Evolutionary conservation across 768 basidiomycete species (phyloP).

Genomic region (Pleurotus cornucopiae): DNA sequence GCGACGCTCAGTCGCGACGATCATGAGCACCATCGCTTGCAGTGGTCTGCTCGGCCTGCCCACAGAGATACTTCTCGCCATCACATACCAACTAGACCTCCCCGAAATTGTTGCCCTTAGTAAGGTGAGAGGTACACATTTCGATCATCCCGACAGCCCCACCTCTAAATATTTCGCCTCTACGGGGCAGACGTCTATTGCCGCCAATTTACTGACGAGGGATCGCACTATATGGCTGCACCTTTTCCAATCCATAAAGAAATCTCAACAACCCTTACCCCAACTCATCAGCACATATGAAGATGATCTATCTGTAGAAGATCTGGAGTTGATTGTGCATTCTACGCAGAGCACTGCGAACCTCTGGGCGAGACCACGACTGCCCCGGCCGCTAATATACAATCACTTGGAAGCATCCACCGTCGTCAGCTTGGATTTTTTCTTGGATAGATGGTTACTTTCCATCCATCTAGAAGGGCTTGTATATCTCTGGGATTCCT

Average conservation of each 20-base stretch:
- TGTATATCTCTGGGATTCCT: constrained; percentile 4
- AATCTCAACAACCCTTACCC: not conserved
- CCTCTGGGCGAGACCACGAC: not conserved
- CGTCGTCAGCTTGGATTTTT: constrained; percentile 1
- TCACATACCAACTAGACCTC: too few species aligned
- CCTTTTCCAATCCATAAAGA: not conserved
- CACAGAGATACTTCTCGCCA: too few species aligned
- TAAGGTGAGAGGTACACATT: too few species aligned
- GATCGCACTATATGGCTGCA: not conserved
- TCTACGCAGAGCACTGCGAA: not conserved
- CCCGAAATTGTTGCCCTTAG: too few species aligned
- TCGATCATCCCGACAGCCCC: too few species aligned
- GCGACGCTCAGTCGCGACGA: too few species aligned
- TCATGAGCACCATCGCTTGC: too few species aligned
- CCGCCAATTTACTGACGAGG: not conserved
- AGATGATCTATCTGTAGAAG: not conserved
- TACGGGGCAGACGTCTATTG: not conserved
- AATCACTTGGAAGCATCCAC: not conserved
- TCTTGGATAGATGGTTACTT: constrained; percentile 6
- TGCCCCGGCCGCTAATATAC: not conserved
- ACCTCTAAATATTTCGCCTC: too few species aligned
- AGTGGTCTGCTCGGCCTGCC: too few species aligned
- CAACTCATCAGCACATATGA: not conserved
- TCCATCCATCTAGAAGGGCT: not conserved
- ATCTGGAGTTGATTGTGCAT: constrained; percentile 1